Conservation (phyloP, 2,329 filamentous ascomycete genomes). For the Aspergillus niger region DNA sequence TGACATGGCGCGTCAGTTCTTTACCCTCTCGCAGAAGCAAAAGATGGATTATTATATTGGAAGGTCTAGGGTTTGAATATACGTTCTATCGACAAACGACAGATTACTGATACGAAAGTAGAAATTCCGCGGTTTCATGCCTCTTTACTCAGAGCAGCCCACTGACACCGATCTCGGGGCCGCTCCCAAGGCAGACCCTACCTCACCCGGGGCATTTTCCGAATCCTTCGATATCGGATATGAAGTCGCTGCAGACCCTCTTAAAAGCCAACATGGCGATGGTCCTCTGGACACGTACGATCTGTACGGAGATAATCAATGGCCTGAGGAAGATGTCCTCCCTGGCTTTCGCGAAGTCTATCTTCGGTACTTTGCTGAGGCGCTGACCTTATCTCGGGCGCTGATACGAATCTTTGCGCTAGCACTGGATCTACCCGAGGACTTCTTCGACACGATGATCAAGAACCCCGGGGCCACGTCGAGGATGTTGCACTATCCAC, state of each 20-base stretch:
- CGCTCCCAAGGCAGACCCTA: slow-evolving; percentile 7
- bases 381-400: slow-evolving; percentile 20
- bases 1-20: slow-evolving; percentile 42
- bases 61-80: slow-evolving; percentile 22
- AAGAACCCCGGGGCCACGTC: slow-evolving; percentile 41
- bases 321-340: slow-evolving; percentile 22
- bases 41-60: slow-evolving; percentile 47
- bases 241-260: slow-evolving; percentile 23
- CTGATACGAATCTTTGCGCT: slow-evolving; percentile 43
- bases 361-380: slow-evolving; percentile 23
- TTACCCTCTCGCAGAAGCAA: slow-evolving; percentile 41
- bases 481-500: slow-evolving; percentile 45
- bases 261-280: slow-evolving; percentile 10
- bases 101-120: not conserved
- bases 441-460: slow-evolving; percentile 40
- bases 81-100: too few species aligned
- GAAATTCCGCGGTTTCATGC: slow-evolving; percentile 32
- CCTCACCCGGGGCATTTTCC: slow-evolving; percentile 16
- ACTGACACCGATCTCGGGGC: slow-evolving; percentile 12
- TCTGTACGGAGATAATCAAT: slow-evolving; percentile 29
- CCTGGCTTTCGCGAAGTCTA: slow-evolving; percentile 21
- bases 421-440: slow-evolving; percentile 41
- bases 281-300: slow-evolving; percentile 21
- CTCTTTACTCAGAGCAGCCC: slow-evolving; percentile 23
- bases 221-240: slow-evolving; percentile 33